These are phyloP conservation scores for Eustoma russellianum DNA, from an alignment of 257 asterid genomes.

Conservation along the genomic window DNA sequence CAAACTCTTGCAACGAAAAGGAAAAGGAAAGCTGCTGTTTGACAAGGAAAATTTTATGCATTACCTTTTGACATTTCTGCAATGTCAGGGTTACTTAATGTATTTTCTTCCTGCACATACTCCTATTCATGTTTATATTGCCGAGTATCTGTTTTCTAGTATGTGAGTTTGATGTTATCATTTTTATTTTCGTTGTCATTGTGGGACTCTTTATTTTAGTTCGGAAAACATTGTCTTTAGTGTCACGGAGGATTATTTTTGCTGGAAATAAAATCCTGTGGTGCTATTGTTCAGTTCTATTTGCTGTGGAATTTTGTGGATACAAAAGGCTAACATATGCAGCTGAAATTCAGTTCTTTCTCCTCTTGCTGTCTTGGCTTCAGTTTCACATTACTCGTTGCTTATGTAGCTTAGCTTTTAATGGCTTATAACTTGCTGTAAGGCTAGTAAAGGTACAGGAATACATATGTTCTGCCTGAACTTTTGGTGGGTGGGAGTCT, in stretches of 20 bases:
- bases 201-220: neutral
- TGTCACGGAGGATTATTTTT: neutral
- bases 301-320: neutral
- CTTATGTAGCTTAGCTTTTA: no score
- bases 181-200: neutral
- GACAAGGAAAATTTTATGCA: constrained; percentile 42
- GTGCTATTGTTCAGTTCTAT: neutral
- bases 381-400: no score
- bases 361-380: no score
- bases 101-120: constrained; percentile 14
- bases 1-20: constrained; percentile 30
- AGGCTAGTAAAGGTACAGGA: no score
- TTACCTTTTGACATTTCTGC: constrained; percentile 63
- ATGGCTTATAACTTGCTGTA: no score
- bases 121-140: neutral
- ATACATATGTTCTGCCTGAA: no score
- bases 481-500: no score
- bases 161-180: neutral
- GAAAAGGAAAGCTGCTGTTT: constrained; percentile 40
- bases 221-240: no score
- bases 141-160: no score
- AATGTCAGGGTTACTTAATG: constrained; percentile 93
- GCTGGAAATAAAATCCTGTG: neutral
- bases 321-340: neutral
- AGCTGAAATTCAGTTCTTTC: neutral